Base-by-base conservation (phyloP, 2,329 filamentous ascomycete species). In the Stagonosporopsis tanaceti region DNA sequence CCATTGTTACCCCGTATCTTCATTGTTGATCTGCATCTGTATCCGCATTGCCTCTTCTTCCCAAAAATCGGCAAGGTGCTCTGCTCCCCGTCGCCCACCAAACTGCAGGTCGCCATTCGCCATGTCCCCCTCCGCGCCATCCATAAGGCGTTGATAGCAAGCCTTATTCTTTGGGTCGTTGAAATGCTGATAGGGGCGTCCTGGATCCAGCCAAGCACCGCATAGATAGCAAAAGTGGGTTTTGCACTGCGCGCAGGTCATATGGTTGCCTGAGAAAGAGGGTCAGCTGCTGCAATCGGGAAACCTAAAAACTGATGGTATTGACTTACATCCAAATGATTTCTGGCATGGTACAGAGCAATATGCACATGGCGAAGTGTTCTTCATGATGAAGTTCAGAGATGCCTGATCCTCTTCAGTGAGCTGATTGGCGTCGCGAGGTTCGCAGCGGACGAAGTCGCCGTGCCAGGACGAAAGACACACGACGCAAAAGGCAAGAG, bases 191-290 rank as follows among this genome's bases (percentile, higher is more conserved):
- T 98, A 98, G 1, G 93, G 93, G 66, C 97, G 95, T 17, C 80
- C 82, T 0, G 90, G 86, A 53, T 89, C 85, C 39, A 99, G 83
- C 90, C 92, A 98, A n/a, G 88, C 84, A 0, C 90, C 89, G 72
- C 95, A 98, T 1, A 98, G 84, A 67, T 98, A 98, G 79, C 95
- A 99, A 74, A 97, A 98, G 76, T 98, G 94, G 2, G 92, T 90
- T 48, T 89, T 84, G 80, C 95, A 99, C 62, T 91, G 88, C 75
- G 89, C 92, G 78, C 94, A 97, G 47, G 89, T 91, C 93, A 98
- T 98, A 77, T 97, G 94, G 77, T 98, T 98, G 37, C 54, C 54
- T 57, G 8, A 45, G 8, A 45, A 4, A 11, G n/a, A 17, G 8
- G 22, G 30, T 57, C 9, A 55, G 47, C 15, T 40, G 22, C 8